Percentiles rank a stretch among this genome's conserved stretches.
Evolutionary conservation across 192 early-diverging fungal species (phyloP).

Genomic region (Mortierella alpina): DNA sequence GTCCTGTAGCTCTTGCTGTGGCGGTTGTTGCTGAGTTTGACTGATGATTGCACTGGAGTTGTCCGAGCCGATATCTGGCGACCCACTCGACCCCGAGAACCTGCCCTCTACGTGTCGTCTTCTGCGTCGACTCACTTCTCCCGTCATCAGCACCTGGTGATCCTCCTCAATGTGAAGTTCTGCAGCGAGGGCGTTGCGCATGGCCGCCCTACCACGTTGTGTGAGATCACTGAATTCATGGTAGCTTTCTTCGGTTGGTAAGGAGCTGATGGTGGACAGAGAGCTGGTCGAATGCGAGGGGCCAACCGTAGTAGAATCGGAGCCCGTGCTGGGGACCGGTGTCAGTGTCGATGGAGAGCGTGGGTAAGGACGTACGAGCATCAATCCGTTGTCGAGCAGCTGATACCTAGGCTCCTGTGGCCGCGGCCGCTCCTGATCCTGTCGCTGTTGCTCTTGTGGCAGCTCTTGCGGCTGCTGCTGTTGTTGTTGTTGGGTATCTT

Average conservation of each 20-base stretch:
- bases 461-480: background rate
- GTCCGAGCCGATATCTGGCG: slow-evolving; percentile 19
- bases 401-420: slow-evolving; percentile 1
- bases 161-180: slow-evolving; percentile 41
- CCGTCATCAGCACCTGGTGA: slow-evolving; percentile 27
- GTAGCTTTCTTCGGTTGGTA: slow-evolving; percentile 14
- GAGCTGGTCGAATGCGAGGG: background rate
- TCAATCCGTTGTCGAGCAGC: slow-evolving; percentile 25
- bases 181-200: slow-evolving; percentile 32
- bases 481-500: slow-evolving; percentile 20
- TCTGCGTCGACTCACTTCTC: slow-evolving; percentile 43
- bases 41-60: slow-evolving; percentile 33
- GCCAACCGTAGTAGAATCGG: background rate
- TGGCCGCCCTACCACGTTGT: slow-evolving; percentile 24
- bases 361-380: slow-evolving; percentile 25
- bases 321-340: background rate
- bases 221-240: slow-evolving; percentile 36
- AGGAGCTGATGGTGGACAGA: background rate
- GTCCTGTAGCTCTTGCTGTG: background rate
- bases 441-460: background rate
- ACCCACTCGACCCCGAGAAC: slow-evolving; percentile 9
- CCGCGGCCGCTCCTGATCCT: background rate
- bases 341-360: slow-evolving; percentile 6
- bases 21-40: slow-evolving; percentile 14
- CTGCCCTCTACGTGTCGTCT: slow-evolving; percentile 24